Conservation (phyloP, 2,329 filamentous ascomycete species). For the Rhynchosporium agropyri region DNA sequence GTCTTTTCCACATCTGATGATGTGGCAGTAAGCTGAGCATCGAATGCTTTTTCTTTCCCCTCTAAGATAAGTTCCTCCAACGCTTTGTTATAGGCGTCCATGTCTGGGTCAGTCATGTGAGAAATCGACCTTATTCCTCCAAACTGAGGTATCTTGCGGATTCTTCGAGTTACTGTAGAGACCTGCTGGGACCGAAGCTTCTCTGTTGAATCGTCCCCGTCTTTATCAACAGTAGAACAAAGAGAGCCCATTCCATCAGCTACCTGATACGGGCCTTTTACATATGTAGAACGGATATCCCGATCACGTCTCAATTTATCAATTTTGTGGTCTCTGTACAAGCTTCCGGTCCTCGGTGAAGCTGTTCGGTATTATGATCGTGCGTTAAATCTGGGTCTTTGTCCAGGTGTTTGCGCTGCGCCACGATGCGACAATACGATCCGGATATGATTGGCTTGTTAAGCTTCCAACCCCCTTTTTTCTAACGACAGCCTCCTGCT, state of each 20-base stretch:
- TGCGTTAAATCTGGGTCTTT: conserved; percentile 3
- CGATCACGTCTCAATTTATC: conserved; percentile 18
- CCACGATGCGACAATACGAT: conserved; percentile 22
- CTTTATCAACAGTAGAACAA: conserved; percentile 39
- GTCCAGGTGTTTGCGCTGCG: conserved; percentile 16
- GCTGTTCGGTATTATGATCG: conserved; percentile 8
- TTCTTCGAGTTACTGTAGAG: conserved; percentile 27
- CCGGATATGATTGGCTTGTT: conserved; percentile 10
- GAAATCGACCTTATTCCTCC: conserved; percentile 23
- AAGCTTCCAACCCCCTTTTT: conserved; percentile 13
- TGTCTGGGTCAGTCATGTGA: conserved; percentile 15
- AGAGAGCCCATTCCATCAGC: conserved; percentile 38
- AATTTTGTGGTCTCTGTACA: conserved; percentile 7
- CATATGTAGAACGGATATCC: conserved; percentile 17
- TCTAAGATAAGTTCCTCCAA: conserved; percentile 31
- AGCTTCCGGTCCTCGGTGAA: conserved; percentile 17
- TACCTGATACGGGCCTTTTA: conserved; percentile 23
- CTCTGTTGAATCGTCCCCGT: conserved; percentile 35
- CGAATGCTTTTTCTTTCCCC: conserved; percentile 39
- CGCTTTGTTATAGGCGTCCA: conserved; percentile 32
- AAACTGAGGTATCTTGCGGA: conserved; percentile 38
- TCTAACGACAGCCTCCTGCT: conserved; percentile 1
- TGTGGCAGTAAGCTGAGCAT: conserved; percentile 32
- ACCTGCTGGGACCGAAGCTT: conserved; percentile 30
- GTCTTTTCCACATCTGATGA: conserved; percentile 37